phyloP scores from a whole-genome alignment of 2,329 filamentous ascomycete species.

The Bipolaris oryzae region DNA sequence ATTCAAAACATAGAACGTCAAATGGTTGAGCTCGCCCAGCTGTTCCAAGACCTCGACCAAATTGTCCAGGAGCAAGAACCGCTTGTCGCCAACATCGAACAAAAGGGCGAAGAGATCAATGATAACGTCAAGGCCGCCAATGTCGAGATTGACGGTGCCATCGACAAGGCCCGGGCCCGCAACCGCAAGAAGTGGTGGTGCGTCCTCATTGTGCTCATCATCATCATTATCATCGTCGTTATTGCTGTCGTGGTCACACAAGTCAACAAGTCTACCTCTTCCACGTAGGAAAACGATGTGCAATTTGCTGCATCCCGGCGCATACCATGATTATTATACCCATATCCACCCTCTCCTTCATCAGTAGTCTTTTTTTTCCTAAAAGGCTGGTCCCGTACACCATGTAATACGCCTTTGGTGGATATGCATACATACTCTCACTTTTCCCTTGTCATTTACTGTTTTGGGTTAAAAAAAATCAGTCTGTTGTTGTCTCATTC shows the following conservation, averaged over 20 bases:
- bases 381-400: constrained; percentile 23
- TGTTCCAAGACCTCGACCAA: constrained; percentile 89
- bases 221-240: constrained; percentile 48
- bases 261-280: constrained; percentile 29
- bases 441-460: constrained; percentile 11
- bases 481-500: constrained; percentile 6
- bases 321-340: background rate
- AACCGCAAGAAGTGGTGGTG: constrained; percentile 97
- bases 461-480: constrained; percentile 10
- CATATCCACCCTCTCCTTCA: constrained; percentile 14
- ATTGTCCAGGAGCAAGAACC: constrained; percentile 86
- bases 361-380: constrained; percentile 13
- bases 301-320: background rate
- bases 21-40: constrained; percentile 82
- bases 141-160: constrained; percentile 79
- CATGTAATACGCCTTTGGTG: constrained; percentile 25
- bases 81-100: constrained; percentile 79
- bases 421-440: constrained; percentile 20
- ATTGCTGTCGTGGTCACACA: constrained; percentile 47
- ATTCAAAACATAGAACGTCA: constrained; percentile 92
- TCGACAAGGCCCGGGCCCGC: constrained; percentile 71
- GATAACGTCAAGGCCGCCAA: constrained; percentile 87
- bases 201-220: constrained; percentile 68
- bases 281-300: background rate
- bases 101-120: constrained; percentile 83